A percentile compares a stretch with the other conserved stretches of the same genome.
Evolutionary conservation across 768 basidiomycete species (phyloP).

Genomic region (Podaxis sp.): DNA sequence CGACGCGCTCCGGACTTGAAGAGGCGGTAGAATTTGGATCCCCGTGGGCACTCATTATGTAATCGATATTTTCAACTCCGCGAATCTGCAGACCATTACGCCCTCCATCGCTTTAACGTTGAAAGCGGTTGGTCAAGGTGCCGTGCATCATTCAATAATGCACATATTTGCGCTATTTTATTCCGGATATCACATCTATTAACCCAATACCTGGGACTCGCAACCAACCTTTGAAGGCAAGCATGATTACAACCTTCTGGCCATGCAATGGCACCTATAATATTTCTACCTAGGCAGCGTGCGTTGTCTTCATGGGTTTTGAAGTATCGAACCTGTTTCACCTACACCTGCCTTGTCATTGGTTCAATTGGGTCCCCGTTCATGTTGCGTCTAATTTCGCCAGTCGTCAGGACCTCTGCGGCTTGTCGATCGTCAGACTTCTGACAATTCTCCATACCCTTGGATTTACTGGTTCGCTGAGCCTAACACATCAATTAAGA

Average conservation of each 20-base stretch:
- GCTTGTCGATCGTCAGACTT: background rate
- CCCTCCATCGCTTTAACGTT: background rate
- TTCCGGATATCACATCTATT: background rate
- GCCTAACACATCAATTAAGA: background rate
- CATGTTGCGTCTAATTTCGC: background rate
- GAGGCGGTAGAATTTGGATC: background rate
- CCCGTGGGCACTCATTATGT: constrained; percentile 5
- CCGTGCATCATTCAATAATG: background rate
- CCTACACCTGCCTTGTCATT: background rate
- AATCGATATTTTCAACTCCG: constrained; percentile 5
- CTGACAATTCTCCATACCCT: background rate
- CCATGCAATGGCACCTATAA: background rate
- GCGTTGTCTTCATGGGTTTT: background rate
- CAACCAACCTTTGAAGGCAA: background rate
- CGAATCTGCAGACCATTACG: background rate
- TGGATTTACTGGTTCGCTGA: background rate
- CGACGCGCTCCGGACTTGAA: background rate
- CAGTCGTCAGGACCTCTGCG: background rate
- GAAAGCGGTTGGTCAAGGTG: background rate
- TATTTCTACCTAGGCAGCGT: background rate
- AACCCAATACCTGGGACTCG: background rate
- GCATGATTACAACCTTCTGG: background rate
- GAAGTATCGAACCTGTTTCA: background rate
- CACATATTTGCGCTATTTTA: background rate
- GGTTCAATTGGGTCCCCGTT: background rate